Base-by-base conservation (phyloP, 192 early-diverging fungal species). In the Entrophospora sp. region DNA sequence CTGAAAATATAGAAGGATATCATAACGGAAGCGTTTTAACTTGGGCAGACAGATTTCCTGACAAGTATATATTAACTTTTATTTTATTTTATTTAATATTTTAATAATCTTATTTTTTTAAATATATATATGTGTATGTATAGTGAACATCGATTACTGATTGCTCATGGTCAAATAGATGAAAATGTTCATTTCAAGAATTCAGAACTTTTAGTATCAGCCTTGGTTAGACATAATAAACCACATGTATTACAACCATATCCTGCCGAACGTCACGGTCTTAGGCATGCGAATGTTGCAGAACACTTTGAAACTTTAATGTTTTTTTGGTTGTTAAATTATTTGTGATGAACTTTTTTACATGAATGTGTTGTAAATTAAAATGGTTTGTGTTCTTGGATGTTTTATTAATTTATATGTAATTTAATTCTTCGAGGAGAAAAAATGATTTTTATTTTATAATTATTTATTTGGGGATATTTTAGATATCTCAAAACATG, bases 261-360 rank as follows among this genome's bases (percentile, higher is more conserved):
- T 62, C 87, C 89, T 1, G 79, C 79, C n/a, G 89, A 91, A 63
- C 76, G 85, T 28, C 89, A 91, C 62, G 89, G 87, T 1, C 66
- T 91, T 35, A 67, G 85, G 20, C 76, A 80, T 68, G 73, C 83
- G 4, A 79, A 77, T 34, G 83, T 81, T 8, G 83, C 84, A 52
- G 89, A 91, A 67, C 89, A 91, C 56, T 91, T 85, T 81, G 89
- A 91, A 71, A 89, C 86, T 1, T 67, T 89, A 14, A 81, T 88
- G 78, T 78, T 83, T 30, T 81, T 77, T 61, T 82, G 80, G 73
- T 66, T 88, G 8, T 65, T 80, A 18, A 81, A 84, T 46, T 75
- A 81, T 57, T 69, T 87, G 7, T 84, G 61, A 71, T 25, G 20
- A 9, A 49, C 48, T n/a, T n/a, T n/a, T n/a, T n/a, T n/a, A n/a